A percentile compares a stretch with the other conserved stretches of the same genome.
phyloP scores from a whole-genome alignment of 164 flowering plant species.

The Malania oleifera region DNA sequence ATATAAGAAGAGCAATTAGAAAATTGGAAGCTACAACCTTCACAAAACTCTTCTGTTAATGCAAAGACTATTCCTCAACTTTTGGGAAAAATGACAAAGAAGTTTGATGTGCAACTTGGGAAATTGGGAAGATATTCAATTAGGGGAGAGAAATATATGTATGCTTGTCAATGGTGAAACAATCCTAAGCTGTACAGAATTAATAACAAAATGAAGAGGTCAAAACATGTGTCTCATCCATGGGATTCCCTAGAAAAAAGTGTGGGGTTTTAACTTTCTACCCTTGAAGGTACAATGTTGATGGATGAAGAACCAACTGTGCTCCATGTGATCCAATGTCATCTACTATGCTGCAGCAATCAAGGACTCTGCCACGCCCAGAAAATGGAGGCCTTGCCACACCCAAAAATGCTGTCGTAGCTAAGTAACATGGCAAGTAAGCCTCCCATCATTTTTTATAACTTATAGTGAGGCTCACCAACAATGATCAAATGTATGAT shows the following conservation, averaged over 20 bases:
- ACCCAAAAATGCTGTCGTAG: not conserved
- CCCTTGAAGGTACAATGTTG: slow-evolving; percentile 21
- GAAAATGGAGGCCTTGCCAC: no score
- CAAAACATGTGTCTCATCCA: slow-evolving; percentile 21
- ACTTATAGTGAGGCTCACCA: not conserved
- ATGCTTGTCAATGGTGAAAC: slow-evolving; percentile 22
- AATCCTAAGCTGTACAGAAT: slow-evolving; percentile 50
- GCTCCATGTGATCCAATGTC: slow-evolving; percentile 11
- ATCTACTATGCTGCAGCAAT: slow-evolving; percentile 1
- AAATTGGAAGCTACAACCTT: no score
- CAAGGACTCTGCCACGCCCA: not conserved
- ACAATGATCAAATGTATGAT: not conserved
- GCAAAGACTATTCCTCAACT: no score
- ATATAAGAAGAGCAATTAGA: no score
- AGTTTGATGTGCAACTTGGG: slow-evolving; percentile 16
- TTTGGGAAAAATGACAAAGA: slow-evolving; percentile 1
- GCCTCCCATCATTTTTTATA: not conserved
- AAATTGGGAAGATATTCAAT: slow-evolving; percentile 11
- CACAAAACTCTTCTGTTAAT: no score
- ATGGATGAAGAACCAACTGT: slow-evolving; percentile 14
- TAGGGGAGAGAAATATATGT: slow-evolving; percentile 19
- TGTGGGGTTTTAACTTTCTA: slow-evolving; percentile 20
- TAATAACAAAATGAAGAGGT: slow-evolving; percentile 2
- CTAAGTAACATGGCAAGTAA: not conserved
- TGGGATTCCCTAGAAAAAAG: slow-evolving; percentile 23